These are phyloP conservation scores for Francoa sonchifolia DNA, from an alignment of 441 rosid species.

Conservation along the genomic window DNA sequence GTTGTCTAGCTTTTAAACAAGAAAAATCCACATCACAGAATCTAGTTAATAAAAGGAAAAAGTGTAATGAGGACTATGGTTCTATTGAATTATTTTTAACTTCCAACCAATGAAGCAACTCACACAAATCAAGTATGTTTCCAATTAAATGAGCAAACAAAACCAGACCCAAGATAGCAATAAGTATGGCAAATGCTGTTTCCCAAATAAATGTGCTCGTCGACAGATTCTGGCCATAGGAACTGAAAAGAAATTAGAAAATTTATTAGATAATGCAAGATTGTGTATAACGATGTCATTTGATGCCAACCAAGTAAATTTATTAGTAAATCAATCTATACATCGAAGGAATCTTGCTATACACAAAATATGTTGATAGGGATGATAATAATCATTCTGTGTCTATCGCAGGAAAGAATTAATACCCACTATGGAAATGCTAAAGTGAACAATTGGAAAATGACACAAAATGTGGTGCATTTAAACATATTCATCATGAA, in stretches of 20 bases:
- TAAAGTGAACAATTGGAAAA: not conserved
- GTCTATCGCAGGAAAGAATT: too few relatives aligned
- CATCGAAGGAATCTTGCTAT: too few relatives aligned
- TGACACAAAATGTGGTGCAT: not conserved
- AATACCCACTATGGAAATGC: not conserved
- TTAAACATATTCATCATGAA: not conserved
- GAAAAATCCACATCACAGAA: not conserved
- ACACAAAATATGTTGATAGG: not conserved
- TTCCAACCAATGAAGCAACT: too few relatives aligned
- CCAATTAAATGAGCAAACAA: slow-evolving; percentile 85
- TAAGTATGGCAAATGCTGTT: slow-evolving; percentile 49
- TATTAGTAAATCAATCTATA: too few relatives aligned
- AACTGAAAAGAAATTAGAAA: slow-evolving; percentile 26
- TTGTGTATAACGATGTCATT: too few relatives aligned
- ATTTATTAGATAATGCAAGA: too few relatives aligned
- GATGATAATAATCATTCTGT: not conserved
- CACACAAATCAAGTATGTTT: too few relatives aligned
- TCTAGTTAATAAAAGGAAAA: not conserved
- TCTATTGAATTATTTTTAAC: not conserved
- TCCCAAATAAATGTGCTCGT: slow-evolving; percentile 58
- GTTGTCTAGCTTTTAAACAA: too few relatives aligned
- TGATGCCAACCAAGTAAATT: too few relatives aligned
- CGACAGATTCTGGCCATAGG: slow-evolving; percentile 65
- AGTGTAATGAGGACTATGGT: not conserved
- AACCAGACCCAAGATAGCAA: slow-evolving; percentile 54